Base-by-base conservation (phyloP, 768 basidiomycete genomes). In the Tulasnella sp. region DNA sequence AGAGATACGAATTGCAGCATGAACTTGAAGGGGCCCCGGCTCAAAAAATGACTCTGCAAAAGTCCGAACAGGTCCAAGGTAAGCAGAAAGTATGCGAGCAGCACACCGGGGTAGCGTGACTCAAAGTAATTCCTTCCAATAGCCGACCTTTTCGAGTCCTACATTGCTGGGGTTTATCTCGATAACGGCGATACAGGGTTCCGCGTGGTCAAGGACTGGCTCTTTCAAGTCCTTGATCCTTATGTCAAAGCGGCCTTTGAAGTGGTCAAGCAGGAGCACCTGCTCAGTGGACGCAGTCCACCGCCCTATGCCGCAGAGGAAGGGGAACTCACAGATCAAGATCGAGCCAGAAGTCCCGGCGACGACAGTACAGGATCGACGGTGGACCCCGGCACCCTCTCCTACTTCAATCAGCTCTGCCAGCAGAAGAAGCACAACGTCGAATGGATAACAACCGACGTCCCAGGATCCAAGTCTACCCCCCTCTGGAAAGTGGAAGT, bases 351-450 rank as follows among this genome's bases (percentile, higher is more conserved):
- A 40, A 74, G 72, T 49, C 72, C 73, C 14, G 11, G 7, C 17
- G 58, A 38, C 0, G 69, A 34, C 22, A 15, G 38, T 0, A 9
- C 31, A 17, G 71, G 71, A 40, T 72, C 71, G 29, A 39, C 6
- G 37, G 54, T 64, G 19, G 75, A 76, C 39, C 68, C 75, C 22
- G 75, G 67, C 1, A 76, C 68, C 17, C 39, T 76, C 1, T 1
- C 67, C 17, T 76, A 25, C 31, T 76, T 76, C 75, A 76, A 76
- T 22, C 75, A 76, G 42, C 36, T 39, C 36, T 76, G 75, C 40
- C 29, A 31, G 58, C 64, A 76, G 75, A 76, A 45, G 22, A 70
- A 67, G n/a, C 36, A 54, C 19, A 15, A 42, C 17, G 29, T 49
- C 64, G 49, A 67, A 17, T 76, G 75, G 75, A 70, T 34, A 7